A percentile compares a stretch with the other conserved stretches of the same genome.
Evolutionary conservation across 495 filamentous ascomycete species (phyloP).

Genomic region (Penicillium malachiteum): DNA sequence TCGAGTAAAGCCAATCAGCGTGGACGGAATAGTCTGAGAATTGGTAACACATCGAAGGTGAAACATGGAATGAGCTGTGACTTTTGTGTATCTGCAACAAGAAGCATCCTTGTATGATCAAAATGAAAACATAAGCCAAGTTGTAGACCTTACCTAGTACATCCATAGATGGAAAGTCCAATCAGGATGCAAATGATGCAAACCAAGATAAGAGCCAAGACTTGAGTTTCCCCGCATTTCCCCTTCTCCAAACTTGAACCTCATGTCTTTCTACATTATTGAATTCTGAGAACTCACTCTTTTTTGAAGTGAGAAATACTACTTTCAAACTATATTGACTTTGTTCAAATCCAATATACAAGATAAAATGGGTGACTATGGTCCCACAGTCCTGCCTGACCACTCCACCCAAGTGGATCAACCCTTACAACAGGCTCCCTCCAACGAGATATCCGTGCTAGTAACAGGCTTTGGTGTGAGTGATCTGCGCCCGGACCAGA

Average conservation of each 20-base stretch:
- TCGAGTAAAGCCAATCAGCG: neutral
- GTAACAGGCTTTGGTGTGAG: constrained; percentile 74
- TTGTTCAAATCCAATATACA: no score
- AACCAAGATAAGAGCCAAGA: neutral
- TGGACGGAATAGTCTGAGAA: neutral
- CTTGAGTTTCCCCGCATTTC: neutral
- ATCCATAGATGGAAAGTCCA: neutral
- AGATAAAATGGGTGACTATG: constrained; percentile 42
- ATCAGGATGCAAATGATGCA: neutral
- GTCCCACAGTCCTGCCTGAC: constrained; percentile 21
- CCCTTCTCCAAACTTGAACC: neutral
- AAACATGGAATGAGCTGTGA: neutral
- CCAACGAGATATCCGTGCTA: constrained; percentile 60
- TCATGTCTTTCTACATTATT: no score
- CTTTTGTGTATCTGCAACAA: no score
- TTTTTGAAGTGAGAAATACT: no score
- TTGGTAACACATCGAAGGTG: neutral
- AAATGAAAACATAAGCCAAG: neutral
- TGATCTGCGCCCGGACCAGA: constrained; percentile 22
- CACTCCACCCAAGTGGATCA: constrained; percentile 13
- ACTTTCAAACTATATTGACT: no score
- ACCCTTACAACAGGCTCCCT: constrained; percentile 8
- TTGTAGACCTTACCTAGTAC: no score
- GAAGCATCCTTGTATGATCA: neutral
- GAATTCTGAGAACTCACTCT: no score